Conservation (phyloP, 371 early-diverging fungal genomes). For the Blakeslea trispora region DNA sequence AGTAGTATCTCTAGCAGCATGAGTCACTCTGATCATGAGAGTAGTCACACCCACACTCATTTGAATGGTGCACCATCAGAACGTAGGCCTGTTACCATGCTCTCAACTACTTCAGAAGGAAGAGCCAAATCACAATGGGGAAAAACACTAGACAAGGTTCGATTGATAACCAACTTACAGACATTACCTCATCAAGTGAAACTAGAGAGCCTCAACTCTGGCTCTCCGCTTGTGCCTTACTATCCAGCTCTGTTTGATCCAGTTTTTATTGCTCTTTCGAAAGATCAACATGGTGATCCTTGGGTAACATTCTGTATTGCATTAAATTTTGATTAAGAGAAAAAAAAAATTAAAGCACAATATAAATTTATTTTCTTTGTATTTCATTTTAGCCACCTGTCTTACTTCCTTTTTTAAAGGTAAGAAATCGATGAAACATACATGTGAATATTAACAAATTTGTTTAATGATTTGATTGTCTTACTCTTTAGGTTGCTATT, state of each 20-base stretch:
- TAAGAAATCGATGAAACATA: conserved; percentile 25
- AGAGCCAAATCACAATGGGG: conserved; percentile 41
- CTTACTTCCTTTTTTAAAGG: conserved; percentile 41
- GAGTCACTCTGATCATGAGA: not conserved
- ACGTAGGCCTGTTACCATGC: no score
- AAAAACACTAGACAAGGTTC: conserved; percentile 47
- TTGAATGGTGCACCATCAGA: not conserved
- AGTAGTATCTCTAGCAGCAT: not conserved
- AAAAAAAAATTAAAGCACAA: no score
- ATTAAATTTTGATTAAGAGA: no score
- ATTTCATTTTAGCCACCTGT: conserved; percentile 41
- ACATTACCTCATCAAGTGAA: conserved; percentile 13
- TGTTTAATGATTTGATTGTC: no score
- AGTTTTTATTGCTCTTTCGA: conserved; percentile 38
- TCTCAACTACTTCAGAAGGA: no score
- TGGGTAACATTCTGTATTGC: conserved; percentile 28
- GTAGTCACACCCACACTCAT: not conserved
- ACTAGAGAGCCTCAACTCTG: not conserved
- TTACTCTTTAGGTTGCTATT: conserved; percentile 42
- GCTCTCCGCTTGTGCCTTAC: conserved; percentile 32
- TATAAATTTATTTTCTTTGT: not conserved
- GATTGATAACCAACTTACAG: conserved; percentile 43
- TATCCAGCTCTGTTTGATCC: conserved; percentile 48
- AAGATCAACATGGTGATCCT: conserved; percentile 39
- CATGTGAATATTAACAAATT: not conserved